phyloP scores from a whole-genome alignment of 768 basidiomycete species.

The Leccinum barrowsii region DNA sequence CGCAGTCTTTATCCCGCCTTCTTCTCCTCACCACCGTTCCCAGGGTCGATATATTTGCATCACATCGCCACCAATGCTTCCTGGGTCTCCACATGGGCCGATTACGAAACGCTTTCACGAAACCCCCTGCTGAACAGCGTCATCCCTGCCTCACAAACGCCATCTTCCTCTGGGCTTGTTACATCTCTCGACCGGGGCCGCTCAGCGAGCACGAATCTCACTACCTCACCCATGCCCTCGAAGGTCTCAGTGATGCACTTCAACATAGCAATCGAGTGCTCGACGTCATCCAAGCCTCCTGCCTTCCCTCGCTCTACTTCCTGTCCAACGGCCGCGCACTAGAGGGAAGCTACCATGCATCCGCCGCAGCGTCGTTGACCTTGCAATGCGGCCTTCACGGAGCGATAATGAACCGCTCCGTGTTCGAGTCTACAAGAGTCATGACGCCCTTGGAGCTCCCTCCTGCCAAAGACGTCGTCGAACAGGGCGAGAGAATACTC shows the following conservation, averaged over 20 bases:
- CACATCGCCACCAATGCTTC: slow-evolving; percentile 73
- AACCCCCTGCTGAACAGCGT: slow-evolving; percentile 55
- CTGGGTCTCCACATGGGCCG: slow-evolving; percentile 66
- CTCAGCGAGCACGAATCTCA: slow-evolving; percentile 69
- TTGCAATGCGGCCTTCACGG: slow-evolving; percentile 70
- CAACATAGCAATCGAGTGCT: slow-evolving; percentile 51
- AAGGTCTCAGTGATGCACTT: slow-evolving; percentile 61
- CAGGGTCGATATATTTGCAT: slow-evolving; percentile 73
- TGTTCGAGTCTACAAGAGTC: slow-evolving; percentile 35
- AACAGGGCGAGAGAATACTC: slow-evolving; percentile 67
- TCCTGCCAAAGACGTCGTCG: slow-evolving; percentile 54
- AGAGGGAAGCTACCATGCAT: slow-evolving; percentile 78
- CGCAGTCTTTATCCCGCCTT: background rate
- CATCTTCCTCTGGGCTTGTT: slow-evolving; percentile 82
- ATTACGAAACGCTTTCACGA: slow-evolving; percentile 56
- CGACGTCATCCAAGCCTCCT: slow-evolving; percentile 75
- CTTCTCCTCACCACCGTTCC: slow-evolving; percentile 9
- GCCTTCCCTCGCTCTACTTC: slow-evolving; percentile 72
- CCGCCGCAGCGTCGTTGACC: slow-evolving; percentile 68
- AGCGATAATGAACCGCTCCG: slow-evolving; percentile 31
- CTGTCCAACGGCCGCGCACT: slow-evolving; percentile 69
- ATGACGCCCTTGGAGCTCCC: slow-evolving; percentile 45
- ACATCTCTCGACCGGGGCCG: slow-evolving; percentile 67
- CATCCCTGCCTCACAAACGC: slow-evolving; percentile 78
- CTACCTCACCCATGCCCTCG: slow-evolving; percentile 63